Conservation (phyloP, 129 eudicot species). For the Logfia minima region DNA sequence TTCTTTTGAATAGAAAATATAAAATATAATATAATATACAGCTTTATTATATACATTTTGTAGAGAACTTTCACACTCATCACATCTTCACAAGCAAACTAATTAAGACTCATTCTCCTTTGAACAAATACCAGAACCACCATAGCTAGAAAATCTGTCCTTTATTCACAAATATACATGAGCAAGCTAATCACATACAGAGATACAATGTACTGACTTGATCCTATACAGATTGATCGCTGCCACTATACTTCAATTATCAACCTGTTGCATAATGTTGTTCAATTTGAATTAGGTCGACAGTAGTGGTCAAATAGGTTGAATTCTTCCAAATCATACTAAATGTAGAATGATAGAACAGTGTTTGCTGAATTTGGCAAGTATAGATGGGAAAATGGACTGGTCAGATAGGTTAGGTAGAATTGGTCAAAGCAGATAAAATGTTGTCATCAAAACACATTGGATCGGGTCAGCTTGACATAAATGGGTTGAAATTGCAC, state of each 20-base stretch:
- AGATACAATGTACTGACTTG: conserved; percentile 10
- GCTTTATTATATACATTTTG: conserved; percentile 29
- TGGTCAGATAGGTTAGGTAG: background rate
- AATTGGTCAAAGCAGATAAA: background rate
- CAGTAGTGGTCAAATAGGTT: conserved; percentile 5
- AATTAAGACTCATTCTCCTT: conserved; percentile 26
- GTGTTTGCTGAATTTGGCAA: background rate
- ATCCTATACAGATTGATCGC: background rate
- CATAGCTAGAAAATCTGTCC: conserved; percentile 24
- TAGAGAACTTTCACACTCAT: conserved; percentile 34
- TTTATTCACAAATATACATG: conserved; percentile 42
- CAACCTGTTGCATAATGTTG: conserved; percentile 30
- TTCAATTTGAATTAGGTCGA: conserved; percentile 4
- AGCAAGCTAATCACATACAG: conserved; percentile 27
- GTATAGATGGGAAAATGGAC: background rate
- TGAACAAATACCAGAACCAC: conserved; percentile 29
- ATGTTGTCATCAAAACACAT: too few species aligned
- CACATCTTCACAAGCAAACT: conserved; percentile 41
- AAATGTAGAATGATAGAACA: background rate
- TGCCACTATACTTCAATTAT: background rate
- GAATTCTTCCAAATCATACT: background rate
- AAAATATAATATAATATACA: conserved; percentile 4
- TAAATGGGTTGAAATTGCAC: background rate
- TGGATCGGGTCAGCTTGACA: background rate
- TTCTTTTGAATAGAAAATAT: background rate